Base-by-base conservation (phyloP, 371 early-diverging fungal genomes). In the Syncephalastrum contaminatum region DNA sequence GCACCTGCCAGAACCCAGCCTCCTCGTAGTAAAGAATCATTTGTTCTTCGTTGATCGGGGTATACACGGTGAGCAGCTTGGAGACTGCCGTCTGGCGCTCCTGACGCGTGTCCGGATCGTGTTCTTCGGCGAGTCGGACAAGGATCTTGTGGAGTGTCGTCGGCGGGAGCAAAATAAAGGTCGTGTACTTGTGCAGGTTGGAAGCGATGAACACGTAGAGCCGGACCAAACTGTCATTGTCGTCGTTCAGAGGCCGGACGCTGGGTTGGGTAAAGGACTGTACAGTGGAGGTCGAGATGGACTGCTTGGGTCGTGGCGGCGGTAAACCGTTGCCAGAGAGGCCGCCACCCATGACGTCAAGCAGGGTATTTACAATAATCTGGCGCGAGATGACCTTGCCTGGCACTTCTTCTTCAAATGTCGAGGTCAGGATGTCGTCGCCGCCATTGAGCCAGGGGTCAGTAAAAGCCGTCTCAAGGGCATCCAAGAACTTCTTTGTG, bases 31-130 rank as follows among this genome's bases (percentile, higher is more conserved):
- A 56, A 2, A 63, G 36, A 36, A 85, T 67, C 65, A 88, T 78
- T 18, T 67, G 69, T 10, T 80, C 78, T 27, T 82, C 76, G 46
- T 88, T 83, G 13, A 60, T 56, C 12, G 88, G 86, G 4, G 78
- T 79, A 63, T 83, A 88, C 1, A 85, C 81, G 1, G 79, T 74
- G 4, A 92, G 60, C 3, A 92, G 54, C 8, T 77, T 80, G 60
- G 86, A 77, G 0, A 91, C 81, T 1, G 90, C 90, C 15, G 66
- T 50, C 53, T 93, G 85, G 1, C 93, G 80, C 53, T 87, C 89
- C 18, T 80, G 72, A 8, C 81, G 74, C 0, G 85, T 82, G 14
- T 62, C 63, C 2, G 66, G 64, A 52, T 81, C 75, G 41, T 78
- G 74, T 22, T 80, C 77, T 20, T 71, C 77, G 2, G 86, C 66